Percentiles rank a stretch among this genome's conserved stretches.
These are phyloP conservation scores for Podospora tetraspora DNA, from an alignment of 495 filamentous ascomycete genomes.

Conservation along the genomic window DNA sequence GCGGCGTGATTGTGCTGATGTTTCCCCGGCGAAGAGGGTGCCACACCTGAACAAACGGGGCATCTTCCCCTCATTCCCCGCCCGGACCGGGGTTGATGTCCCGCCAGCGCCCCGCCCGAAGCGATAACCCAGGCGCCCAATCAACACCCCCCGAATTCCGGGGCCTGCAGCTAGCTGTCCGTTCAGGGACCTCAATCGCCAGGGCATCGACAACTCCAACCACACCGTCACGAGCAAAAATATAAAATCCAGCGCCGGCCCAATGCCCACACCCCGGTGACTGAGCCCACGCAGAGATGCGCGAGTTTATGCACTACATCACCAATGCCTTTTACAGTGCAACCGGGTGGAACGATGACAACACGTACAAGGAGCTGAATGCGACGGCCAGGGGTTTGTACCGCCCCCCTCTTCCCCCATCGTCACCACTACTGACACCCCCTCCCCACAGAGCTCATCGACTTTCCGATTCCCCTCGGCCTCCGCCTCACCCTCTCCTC, in stretches of 20 bases:
- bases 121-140: not conserved
- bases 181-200: not conserved
- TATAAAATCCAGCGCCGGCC: not conserved
- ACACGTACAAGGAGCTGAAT: slow-evolving; percentile 83
- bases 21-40: not conserved
- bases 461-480: slow-evolving; percentile 74
- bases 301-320: slow-evolving; percentile 98
- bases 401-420: not conserved
- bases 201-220: not conserved
- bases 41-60: not conserved
- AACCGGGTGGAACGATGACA: slow-evolving; percentile 87
- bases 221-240: not conserved
- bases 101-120: not conserved
- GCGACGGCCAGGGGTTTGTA: slow-evolving; percentile 72
- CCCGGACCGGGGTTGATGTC: not conserved
- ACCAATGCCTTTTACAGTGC: slow-evolving; percentile 85
- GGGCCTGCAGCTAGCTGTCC: not conserved
- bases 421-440: not conserved
- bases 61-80: not conserved
- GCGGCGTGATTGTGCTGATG: not conserved
- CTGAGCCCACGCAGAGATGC: slow-evolving; percentile 50
- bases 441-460: slow-evolving; percentile 59
- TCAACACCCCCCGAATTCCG: not conserved
- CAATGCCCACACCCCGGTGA: slow-evolving; percentile 24
- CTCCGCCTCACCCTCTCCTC: slow-evolving; percentile 83